Evolutionary conservation across 2,329 filamentous ascomycete genomes (phyloP).

Genomic region (Sclerotinia subarctica): DNA sequence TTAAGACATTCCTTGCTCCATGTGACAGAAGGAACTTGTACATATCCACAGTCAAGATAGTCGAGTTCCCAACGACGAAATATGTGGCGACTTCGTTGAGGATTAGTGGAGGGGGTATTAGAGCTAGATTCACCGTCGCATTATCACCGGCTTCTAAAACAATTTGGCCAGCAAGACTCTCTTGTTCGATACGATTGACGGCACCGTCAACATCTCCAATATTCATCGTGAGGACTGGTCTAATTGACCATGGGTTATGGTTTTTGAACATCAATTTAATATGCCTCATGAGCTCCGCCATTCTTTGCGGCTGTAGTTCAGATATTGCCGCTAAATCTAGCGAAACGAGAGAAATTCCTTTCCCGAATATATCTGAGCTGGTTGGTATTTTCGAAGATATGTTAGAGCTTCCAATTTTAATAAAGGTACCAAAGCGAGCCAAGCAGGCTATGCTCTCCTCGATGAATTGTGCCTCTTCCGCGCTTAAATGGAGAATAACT

Average conservation of each 20-base stretch:
- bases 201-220: neutral
- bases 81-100: neutral
- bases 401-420: neutral
- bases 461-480: conserved; percentile 33
- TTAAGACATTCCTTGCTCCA: neutral
- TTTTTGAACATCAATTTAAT: neutral
- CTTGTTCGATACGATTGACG: neutral
- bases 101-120: neutral
- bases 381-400: neutral
- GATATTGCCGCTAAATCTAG: neutral
- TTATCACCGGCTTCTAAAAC: neutral
- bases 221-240: neutral
- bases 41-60: neutral
- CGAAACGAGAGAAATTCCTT: neutral
- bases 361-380: neutral
- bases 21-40: neutral
- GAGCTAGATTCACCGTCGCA: neutral
- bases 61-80: neutral
- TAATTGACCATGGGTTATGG: neutral
- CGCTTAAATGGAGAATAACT: conserved; percentile 32
- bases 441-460: neutral
- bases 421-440: neutral
- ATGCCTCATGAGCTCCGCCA: neutral
- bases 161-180: neutral
- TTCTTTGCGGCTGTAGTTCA: neutral